These are phyloP conservation scores for Russula brevipes DNA, from an alignment of 768 basidiomycete genomes.

Conservation along the genomic window DNA sequence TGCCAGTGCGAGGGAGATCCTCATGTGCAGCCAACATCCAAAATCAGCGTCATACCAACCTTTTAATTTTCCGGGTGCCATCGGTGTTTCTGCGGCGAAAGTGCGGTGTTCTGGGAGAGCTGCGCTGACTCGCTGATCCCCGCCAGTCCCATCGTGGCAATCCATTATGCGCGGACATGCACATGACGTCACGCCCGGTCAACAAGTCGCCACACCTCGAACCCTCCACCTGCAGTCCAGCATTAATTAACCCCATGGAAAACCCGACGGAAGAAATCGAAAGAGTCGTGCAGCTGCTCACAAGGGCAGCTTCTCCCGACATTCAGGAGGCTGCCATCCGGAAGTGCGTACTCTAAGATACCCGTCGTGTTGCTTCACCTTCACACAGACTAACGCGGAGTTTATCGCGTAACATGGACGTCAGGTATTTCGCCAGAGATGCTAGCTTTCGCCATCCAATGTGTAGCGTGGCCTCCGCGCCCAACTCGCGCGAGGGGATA, in stretches of 20 bases:
- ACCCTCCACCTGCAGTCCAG: neutral
- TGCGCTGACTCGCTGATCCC: no score
- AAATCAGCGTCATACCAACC: no score
- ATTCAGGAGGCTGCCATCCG: neutral
- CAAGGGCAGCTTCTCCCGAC: conserved; percentile 3
- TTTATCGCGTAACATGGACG: neutral
- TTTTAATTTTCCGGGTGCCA: no score
- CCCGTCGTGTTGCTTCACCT: neutral
- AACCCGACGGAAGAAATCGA: neutral
- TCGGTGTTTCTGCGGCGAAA: no score
- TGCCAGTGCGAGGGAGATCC: no score
- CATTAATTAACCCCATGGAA: neutral
- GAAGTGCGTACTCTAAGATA: neutral
- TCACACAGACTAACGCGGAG: neutral
- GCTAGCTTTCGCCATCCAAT: conserved; percentile 57
- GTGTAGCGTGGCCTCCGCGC: conserved; percentile 42
- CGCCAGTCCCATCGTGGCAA: no score
- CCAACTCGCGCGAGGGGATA: conserved; percentile 50
- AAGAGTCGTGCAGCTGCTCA: conserved; percentile 6
- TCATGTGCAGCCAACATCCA: no score
- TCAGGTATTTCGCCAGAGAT: conserved; percentile 48
- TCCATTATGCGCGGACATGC: no score
- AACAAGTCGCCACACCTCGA: neutral
- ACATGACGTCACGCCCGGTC: neutral
- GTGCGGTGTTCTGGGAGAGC: no score